These are phyloP conservation scores for Trichoderma gracile DNA, from an alignment of 2,329 filamentous ascomycete species.

Conservation along the genomic window DNA sequence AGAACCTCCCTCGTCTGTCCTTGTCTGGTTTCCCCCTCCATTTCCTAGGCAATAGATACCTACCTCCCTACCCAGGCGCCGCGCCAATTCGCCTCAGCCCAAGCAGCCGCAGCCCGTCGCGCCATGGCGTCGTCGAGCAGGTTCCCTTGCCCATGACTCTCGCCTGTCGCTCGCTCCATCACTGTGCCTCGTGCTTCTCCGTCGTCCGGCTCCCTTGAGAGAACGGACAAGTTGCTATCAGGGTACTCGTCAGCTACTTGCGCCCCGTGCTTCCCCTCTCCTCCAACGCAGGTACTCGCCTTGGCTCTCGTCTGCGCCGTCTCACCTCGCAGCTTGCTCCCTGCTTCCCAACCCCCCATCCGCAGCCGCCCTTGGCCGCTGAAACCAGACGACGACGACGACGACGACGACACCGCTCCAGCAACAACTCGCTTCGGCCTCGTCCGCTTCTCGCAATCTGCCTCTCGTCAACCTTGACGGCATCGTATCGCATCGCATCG, in stretches of 20 bases:
- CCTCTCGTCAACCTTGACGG: not conserved
- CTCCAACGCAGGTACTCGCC: not conserved
- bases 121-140: constrained; percentile 17
- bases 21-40: too few relatives aligned
- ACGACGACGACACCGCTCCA: too few relatives aligned
- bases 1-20: not conserved
- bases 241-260: too few relatives aligned
- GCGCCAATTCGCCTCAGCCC: not conserved
- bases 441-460: not conserved
- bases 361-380: not conserved
- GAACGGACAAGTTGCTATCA: too few relatives aligned
- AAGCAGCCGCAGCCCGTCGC: not conserved
- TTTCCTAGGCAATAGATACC: not conserved
- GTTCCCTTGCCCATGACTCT: constrained; percentile 4
- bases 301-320: not conserved
- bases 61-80: too few relatives aligned
- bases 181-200: not conserved
- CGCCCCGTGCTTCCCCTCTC: not conserved
- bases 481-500: not conserved
- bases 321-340: too few relatives aligned
- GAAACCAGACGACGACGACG: too few relatives aligned
- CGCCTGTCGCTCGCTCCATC: not conserved
- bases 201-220: not conserved
- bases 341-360: not conserved
- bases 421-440: not conserved